Percentiles rank a stretch among this genome's conserved stretches.
Conservation (phyloP, 768 basidiomycete genomes). For the Calocybe cyanea region DNA sequence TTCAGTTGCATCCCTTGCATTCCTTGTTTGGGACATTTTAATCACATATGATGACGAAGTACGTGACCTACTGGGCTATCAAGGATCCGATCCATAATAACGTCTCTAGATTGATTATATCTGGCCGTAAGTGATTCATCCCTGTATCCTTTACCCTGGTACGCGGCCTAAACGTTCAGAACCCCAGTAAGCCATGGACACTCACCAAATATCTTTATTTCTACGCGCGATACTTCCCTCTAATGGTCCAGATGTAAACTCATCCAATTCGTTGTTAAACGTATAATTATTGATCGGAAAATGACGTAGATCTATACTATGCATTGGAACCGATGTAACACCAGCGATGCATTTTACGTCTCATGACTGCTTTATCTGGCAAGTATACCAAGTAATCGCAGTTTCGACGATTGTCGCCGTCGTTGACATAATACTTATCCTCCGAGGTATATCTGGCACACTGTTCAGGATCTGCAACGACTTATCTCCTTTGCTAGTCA, state of each 20-base stretch:
- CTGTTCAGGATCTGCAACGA: background rate
- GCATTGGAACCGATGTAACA: constrained; percentile 32
- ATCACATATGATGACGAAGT: constrained; percentile 40
- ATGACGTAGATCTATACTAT: constrained; percentile 25
- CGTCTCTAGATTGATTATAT: constrained; percentile 30
- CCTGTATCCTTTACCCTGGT: background rate
- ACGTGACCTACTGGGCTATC: constrained; percentile 4
- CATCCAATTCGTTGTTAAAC: background rate
- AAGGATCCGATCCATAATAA: background rate
- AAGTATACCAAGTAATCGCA: constrained; percentile 37
- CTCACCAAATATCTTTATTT: constrained; percentile 34
- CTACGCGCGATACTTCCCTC: constrained; percentile 33
- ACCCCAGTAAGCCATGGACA: constrained; percentile 25
- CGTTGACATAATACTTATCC: constrained; percentile 37
- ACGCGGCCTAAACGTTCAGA: constrained; percentile 2
- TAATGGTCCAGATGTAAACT: constrained; percentile 32
- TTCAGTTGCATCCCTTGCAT: constrained; percentile 33
- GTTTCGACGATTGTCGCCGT: constrained; percentile 23
- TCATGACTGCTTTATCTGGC: constrained; percentile 41
- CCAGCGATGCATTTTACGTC: constrained; percentile 32
- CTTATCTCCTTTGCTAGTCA: constrained; percentile 22
- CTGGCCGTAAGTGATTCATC: constrained; percentile 41
- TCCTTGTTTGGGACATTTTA: constrained; percentile 38
- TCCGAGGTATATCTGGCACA: constrained; percentile 27
- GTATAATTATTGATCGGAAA: background rate